Evolutionary conservation across 257 asterid species (phyloP), one percentile per base, ranked within the genome.

Genomic region (Penstemon newberryi): DNA sequence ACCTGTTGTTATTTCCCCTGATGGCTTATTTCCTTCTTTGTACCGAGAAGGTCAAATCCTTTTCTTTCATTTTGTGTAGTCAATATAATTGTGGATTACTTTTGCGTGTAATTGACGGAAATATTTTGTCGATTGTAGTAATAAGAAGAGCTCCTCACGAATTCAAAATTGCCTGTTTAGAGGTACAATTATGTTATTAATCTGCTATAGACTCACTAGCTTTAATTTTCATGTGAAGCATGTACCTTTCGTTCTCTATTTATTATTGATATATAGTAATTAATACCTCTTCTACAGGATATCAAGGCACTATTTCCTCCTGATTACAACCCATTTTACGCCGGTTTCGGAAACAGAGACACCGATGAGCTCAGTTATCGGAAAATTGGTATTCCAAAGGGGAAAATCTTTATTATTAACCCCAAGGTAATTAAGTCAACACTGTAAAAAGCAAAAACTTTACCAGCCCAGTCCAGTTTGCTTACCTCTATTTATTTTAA

Each of bases 71-170:
- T 51, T 65, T 50, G 5, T 5, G 43, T 12, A 44, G 1, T 25
- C 33, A 2, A 25, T 25, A 25, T 1, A 25, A 13, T 12, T 49
- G 18, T 49, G 0, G 15, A 49, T 42, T 9, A 25, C 18, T 25
- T 33, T 5, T 54, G 0, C 12, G 25, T 56, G 37, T 59, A 56
- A 60, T 68, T 74, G 51, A 74, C 43, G 36, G 1, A 60, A 15
- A 7, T 70, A 11, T 68, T 77, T 49, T 55, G 59, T 12, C 78
- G 79, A 54, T 79, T 73, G 54, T 88, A 94, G 99, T 91, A 39
- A 94, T 94, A 57, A 87, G 98, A 80, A 84, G 99, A 84, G 98
- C 99, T 73, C 98, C 99, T 33, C 99, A 91, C 9, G 99, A 94
- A 70, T 94, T 94, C 89, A 94, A 94, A 82, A 94, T 91, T 50